These are phyloP conservation scores for Thermothelomyces thermophilus DNA, from an alignment of 2,329 filamentous ascomycete species.

Conservation along the genomic window DNA sequence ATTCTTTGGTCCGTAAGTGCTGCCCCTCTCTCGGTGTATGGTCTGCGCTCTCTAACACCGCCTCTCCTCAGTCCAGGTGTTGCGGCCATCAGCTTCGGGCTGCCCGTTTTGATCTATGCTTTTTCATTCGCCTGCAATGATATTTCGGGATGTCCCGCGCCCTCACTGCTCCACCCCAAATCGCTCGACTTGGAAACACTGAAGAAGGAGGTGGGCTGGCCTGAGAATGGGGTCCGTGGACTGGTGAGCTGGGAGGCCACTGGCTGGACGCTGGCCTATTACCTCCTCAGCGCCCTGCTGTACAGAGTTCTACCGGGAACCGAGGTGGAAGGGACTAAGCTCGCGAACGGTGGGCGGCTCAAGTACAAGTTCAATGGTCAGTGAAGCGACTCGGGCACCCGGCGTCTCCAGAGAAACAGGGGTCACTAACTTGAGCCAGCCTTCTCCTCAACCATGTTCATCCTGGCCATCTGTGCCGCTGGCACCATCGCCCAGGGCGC, in stretches of 20 bases:
- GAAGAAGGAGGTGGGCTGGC: slow-evolving; percentile 79
- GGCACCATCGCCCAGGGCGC: slow-evolving; percentile 73
- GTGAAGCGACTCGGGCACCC: slow-evolving; percentile 20
- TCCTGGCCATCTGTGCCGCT: slow-evolving; percentile 61
- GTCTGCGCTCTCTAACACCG: no score
- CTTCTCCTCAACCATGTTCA: slow-evolving; percentile 67
- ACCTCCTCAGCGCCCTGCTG: slow-evolving; percentile 66
- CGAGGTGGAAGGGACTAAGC: slow-evolving; percentile 61
- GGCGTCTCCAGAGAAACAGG: neutral
- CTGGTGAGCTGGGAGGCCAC: slow-evolving; percentile 64
- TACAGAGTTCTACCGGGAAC: slow-evolving; percentile 71
- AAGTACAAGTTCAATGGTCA: slow-evolving; percentile 77
- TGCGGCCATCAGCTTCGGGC: slow-evolving; percentile 67
- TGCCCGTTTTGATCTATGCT: slow-evolving; percentile 72
- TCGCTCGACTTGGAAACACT: slow-evolving; percentile 65
- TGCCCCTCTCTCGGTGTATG: neutral
- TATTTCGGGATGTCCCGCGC: slow-evolving; percentile 80
- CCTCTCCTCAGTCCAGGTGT: slow-evolving; percentile 58
- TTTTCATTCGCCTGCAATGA: slow-evolving; percentile 89
- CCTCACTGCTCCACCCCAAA: slow-evolving; percentile 67
- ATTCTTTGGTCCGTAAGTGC: slow-evolving; percentile 44
- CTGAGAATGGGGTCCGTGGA: slow-evolving; percentile 59
- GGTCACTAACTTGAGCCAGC: slow-evolving; percentile 43
- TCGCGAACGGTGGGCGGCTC: slow-evolving; percentile 65
- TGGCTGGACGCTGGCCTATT: slow-evolving; percentile 69